Evolutionary conservation across 1,284 basidiomycete species (phyloP).

Genomic region (Rhodotorula sp.): DNA sequence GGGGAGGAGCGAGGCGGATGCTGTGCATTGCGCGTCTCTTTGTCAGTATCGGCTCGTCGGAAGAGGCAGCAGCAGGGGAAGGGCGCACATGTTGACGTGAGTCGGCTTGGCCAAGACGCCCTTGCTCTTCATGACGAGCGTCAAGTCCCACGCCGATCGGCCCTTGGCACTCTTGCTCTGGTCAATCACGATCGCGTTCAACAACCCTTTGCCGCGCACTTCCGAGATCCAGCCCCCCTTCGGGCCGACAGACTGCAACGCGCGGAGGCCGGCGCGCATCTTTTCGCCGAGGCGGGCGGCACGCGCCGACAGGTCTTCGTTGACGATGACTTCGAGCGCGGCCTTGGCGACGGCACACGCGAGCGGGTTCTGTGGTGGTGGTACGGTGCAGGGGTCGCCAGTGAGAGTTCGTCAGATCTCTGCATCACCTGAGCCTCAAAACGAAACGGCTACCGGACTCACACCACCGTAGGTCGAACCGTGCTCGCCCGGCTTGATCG

Average conservation of each 20-base stretch:
- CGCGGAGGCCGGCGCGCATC: slow-evolving; percentile 70
- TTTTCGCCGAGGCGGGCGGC: slow-evolving; percentile 74
- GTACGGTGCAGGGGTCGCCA: slow-evolving; percentile 65
- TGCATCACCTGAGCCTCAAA: too few species aligned
- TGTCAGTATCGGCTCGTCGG: neutral
- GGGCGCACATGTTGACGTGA: slow-evolving; percentile 80
- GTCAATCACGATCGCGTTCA: slow-evolving; percentile 95
- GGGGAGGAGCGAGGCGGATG: slow-evolving; percentile 91
- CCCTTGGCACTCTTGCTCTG: slow-evolving; percentile 72
- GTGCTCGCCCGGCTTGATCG: slow-evolving; percentile 94
- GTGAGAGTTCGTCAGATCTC: too few species aligned
- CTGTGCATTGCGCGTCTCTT: slow-evolving; percentile 52
- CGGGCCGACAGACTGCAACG: slow-evolving; percentile 33
- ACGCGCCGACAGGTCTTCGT: slow-evolving; percentile 78
- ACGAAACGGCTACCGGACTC: too few species aligned
- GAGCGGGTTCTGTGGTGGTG: slow-evolving; percentile 92
- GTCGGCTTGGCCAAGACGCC: slow-evolving; percentile 95
- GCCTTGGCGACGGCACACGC: slow-evolving; percentile 92
- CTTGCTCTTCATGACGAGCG: slow-evolving; percentile 77
- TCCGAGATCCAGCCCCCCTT: slow-evolving; percentile 43
- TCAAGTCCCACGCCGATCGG: slow-evolving; percentile 92
- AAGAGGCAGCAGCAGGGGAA: neutral
- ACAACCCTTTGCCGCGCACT: slow-evolving; percentile 60
- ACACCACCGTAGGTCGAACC: slow-evolving; percentile 53
- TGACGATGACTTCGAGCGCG: slow-evolving; percentile 80